Percentiles rank a stretch among this genome's conserved stretches.
Conservation (phyloP, 176 grass and related monocot species). For the Elymus sibiricus region DNA sequence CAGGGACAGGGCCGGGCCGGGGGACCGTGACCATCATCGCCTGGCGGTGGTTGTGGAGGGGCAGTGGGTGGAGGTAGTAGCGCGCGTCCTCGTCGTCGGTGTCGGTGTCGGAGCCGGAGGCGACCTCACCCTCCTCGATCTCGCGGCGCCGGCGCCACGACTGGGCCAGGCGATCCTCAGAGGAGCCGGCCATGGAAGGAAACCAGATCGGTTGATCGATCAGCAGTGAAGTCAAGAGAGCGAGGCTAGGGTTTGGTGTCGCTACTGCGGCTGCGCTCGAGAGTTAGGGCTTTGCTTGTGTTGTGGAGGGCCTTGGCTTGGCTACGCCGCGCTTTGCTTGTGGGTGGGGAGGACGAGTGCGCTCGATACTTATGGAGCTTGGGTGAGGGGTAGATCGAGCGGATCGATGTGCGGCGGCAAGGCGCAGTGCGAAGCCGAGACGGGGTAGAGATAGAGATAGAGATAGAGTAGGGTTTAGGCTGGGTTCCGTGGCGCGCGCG, state of each 20-base stretch:
- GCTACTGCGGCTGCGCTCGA: neutral
- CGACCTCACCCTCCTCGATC: slow-evolving; percentile 29
- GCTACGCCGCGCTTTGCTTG: neutral
- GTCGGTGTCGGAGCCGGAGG: neutral
- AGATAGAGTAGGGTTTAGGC: too few species aligned
- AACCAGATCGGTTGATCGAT: neutral
- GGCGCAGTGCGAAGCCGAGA: neutral
- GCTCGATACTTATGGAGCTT: too few species aligned
- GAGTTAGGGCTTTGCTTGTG: neutral
- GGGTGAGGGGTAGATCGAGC: too few species aligned
- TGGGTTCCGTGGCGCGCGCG: neutral
- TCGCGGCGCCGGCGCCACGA: neutral
- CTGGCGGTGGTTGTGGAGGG: neutral
- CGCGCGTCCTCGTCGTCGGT: neutral
- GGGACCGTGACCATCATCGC: too few species aligned
- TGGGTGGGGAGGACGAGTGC: neutral
- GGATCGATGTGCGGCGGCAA: neutral
- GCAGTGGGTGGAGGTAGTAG: neutral
- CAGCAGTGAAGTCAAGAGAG: neutral
- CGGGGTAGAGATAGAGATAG: too few species aligned
- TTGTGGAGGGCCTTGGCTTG: too few species aligned
- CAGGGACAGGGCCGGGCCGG: too few species aligned
- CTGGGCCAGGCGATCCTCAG: neutral
- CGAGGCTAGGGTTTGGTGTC: neutral
- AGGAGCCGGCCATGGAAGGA: neutral